These are phyloP conservation scores for Cucumis cinereus DNA, from an alignment of 306 rosid species.

Conservation along the genomic window DNA sequence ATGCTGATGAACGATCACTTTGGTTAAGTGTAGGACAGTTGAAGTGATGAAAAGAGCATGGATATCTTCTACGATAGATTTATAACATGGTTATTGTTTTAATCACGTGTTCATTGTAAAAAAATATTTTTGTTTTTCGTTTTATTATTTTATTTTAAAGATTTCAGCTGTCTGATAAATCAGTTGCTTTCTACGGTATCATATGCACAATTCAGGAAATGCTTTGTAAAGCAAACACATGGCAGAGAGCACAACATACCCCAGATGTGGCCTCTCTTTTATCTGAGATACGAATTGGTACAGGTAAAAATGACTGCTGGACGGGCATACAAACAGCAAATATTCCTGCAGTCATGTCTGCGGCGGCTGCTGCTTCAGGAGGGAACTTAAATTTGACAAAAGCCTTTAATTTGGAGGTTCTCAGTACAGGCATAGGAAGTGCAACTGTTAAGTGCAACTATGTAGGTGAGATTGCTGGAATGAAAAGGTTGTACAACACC, in stretches of 20 bases:
- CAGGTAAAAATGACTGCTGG: conserved; percentile 86
- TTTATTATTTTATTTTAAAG: not conserved
- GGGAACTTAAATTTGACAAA: conserved; percentile 75
- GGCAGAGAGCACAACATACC: conserved; percentile 91
- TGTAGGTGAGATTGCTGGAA: conserved; percentile 96
- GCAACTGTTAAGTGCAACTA: conserved; percentile 95
- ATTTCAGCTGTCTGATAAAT: not conserved
- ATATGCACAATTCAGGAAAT: conserved; percentile 47
- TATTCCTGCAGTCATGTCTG: conserved; percentile 92
- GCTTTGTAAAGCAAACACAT: conserved; percentile 82
- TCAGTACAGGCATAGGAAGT: conserved; percentile 72
- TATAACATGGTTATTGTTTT: not conserved
- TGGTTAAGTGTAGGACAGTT: not conserved
- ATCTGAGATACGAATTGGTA: conserved; percentile 87
- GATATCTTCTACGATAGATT: not conserved
- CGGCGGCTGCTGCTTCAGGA: conserved; percentile 96
- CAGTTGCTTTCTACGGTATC: not conserved
- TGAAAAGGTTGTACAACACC: conserved; percentile 91
- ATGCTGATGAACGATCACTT: not conserved
- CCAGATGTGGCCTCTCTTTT: conserved; percentile 84
- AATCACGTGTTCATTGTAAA: not conserved
- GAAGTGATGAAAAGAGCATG: not conserved
- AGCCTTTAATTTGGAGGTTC: conserved; percentile 89
- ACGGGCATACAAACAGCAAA: conserved; percentile 69
- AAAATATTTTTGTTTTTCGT: not conserved